Base-by-base conservation (phyloP, 208 protist genomes). In the Trypanosoma lewisi region DNA sequence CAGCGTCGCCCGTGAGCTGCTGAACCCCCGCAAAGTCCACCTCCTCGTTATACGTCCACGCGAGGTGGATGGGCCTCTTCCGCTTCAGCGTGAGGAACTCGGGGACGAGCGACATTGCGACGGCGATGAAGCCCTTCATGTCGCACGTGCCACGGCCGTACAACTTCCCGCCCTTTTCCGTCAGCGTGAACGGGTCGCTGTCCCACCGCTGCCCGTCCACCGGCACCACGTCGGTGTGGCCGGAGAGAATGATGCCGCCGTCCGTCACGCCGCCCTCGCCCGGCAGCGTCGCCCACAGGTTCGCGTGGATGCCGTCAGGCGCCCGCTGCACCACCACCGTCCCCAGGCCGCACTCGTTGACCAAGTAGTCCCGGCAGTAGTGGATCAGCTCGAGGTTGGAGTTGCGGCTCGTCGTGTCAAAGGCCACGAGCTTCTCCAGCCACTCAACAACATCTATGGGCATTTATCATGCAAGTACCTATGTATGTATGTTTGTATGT, bases 61-160 rank as follows among this genome's bases (percentile, higher is more conserved):
- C 36, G 57, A 82, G 69, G 51, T 83, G 67, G 30, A 85, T 64
- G n/a, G 74, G 72, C 16, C 74, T 75, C 19, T 54, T 51, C 21
- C 72, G 73, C 54, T 53, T 64, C 77, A 83, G 74, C 30, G 75
- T 71, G 30, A 83, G 48, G 4, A 81, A 49, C 53, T 85, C 47
- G 0, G 70, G 76, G 14, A 74, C 74, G 16, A 82, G 69, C 0
- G 69, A 79, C 74, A 86, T 83, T 49, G 73, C 74, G 16, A 82
- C 81, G 0, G 74, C 75, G 37, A 83, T 74, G 49, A 84, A 83
- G 12, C 73, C 75, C 63, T 83, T 91, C 74, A 81, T 80, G 49
- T 87, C 78, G 49, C 73, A 81, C 25, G 80, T 82, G 48, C 80
- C 74, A 25, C 80, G 63, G n/a, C 75, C 73, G 58, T 77, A 87